A percentile compares a stretch with the other conserved stretches of the same genome.
phyloP scores from a whole-genome alignment of 176 grass and related monocot species.

The Oryza rufipogon region DNA sequence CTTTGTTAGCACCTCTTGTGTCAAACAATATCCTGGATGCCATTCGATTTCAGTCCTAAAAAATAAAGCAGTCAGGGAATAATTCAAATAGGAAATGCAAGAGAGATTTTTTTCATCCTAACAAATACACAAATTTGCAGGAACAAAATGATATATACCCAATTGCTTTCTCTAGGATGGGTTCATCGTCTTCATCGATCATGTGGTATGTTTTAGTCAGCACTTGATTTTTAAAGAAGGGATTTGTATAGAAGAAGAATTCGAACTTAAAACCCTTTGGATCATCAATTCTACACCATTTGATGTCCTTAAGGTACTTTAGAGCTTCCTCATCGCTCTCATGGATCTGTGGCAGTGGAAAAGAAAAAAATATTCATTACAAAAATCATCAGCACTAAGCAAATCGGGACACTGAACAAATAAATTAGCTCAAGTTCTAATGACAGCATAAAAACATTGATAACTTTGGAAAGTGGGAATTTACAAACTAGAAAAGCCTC shows the following conservation, averaged over 20 bases:
- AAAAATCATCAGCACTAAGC: background rate
- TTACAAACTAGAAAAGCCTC: too few species aligned
- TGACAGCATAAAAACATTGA: too few species aligned
- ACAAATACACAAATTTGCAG: background rate
- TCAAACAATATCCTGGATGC: constrained; percentile 56
- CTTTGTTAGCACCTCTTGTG: constrained; percentile 60
- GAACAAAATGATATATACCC: constrained; percentile 41
- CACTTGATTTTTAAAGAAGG: constrained; percentile 61
- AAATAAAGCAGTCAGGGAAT: background rate
- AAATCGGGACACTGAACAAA: background rate
- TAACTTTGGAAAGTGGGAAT: too few species aligned
- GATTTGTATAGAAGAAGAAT: constrained; percentile 61
- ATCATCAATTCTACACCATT: constrained; percentile 52
- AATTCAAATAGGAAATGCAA: background rate
- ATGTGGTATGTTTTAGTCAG: constrained; percentile 69
- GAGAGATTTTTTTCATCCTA: background rate
- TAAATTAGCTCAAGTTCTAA: too few species aligned
- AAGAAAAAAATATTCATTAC: background rate
- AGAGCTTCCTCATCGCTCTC: constrained; percentile 60
- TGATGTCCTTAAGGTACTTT: constrained; percentile 66
- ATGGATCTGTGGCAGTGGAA: constrained; percentile 48
- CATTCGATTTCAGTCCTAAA: constrained; percentile 65
- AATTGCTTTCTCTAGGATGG: constrained; percentile 63
- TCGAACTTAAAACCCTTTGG: constrained; percentile 67
- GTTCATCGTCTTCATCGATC: constrained; percentile 60